These are phyloP conservation scores for Colletotrichum filicis DNA, from an alignment of 2,329 filamentous ascomycete genomes.

Conservation along the genomic window DNA sequence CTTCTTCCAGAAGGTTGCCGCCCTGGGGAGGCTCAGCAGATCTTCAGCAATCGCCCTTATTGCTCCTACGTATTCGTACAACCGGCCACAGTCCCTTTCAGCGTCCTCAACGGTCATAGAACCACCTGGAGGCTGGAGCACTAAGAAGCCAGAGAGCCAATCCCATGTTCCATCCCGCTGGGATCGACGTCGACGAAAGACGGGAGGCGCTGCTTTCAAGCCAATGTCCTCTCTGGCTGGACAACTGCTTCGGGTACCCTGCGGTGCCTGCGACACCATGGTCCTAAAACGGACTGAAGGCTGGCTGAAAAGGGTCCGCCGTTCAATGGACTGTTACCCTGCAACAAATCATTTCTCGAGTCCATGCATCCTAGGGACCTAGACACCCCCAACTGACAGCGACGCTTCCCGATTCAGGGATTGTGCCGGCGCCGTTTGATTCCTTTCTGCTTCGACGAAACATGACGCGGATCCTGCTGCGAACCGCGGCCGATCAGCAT, in stretches of 20 bases:
- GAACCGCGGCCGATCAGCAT: constrained; percentile 30
- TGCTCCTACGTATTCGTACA: background rate
- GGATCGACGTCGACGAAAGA: constrained; percentile 14
- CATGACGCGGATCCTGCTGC: constrained; percentile 27
- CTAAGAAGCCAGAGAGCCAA: background rate
- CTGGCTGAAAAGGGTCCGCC: constrained; percentile 9
- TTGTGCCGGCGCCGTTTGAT: constrained; percentile 20
- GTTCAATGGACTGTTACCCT: background rate
- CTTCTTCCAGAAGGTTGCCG: constrained; percentile 7
- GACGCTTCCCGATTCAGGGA: constrained; percentile 10
- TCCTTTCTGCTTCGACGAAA: constrained; percentile 19
- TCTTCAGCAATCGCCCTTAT: constrained; percentile 5
- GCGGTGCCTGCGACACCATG: constrained; percentile 8
- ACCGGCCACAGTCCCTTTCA: background rate
- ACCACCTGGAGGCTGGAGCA: background rate
- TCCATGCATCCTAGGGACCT: constrained; percentile 1
- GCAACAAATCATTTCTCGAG: constrained; percentile 12
- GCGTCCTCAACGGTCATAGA: background rate
- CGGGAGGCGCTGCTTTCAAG: background rate
- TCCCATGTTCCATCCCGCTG: background rate
- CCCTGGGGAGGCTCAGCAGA: background rate
- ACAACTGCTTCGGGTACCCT: constrained; percentile 11
- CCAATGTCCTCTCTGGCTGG: background rate
- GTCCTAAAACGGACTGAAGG: background rate
- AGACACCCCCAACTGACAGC: background rate